phyloP scores from a whole-genome alignment of 2,329 filamentous ascomycete genomes.

The Leptographium lundbergii region DNA sequence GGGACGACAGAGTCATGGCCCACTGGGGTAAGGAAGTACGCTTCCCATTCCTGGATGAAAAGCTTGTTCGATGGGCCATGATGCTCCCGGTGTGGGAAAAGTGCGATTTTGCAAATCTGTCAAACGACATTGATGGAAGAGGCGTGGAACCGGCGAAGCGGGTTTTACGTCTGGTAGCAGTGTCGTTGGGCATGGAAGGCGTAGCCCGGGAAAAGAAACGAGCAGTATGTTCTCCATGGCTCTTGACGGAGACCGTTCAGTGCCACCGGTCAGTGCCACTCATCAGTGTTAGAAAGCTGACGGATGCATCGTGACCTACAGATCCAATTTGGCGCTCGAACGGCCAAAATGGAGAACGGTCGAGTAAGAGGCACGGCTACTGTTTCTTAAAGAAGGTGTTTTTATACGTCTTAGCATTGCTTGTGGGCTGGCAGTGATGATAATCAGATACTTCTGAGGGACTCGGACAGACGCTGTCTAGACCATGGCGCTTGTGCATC shows the following conservation, averaged over 20 bases:
- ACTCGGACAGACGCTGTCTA: conserved; percentile 10
- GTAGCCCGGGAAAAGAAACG: conserved; percentile 86
- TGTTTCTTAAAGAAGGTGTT: conserved; percentile 27
- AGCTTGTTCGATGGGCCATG: conserved; percentile 71
- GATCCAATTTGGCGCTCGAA: conserved; percentile 75
- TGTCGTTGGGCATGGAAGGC: conserved; percentile 54
- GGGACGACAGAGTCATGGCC: conserved; percentile 83
- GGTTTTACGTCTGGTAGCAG: conserved; percentile 63
- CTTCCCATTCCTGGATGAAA: conserved; percentile 85
- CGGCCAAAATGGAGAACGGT: conserved; percentile 68
- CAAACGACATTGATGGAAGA: conserved; percentile 16
- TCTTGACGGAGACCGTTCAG: too few species aligned
- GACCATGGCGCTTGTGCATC: conserved; percentile 24
- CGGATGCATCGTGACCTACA: conserved; percentile 16
- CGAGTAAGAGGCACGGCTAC: conserved; percentile 56
- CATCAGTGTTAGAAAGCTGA: neutral
- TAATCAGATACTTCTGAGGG: conserved; percentile 66
- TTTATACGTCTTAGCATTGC: neutral
- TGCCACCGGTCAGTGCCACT: neutral
- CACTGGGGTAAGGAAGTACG: conserved; percentile 82
- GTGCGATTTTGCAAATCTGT: conserved; percentile 62
- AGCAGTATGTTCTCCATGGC: conserved; percentile 43
- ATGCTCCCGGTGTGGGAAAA: conserved; percentile 66
- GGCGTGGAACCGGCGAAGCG: conserved; percentile 68
- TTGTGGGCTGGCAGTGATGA: conserved; percentile 46